Base-by-base conservation (phyloP, 441 rosid genomes). In the Erodium texanum region DNA sequence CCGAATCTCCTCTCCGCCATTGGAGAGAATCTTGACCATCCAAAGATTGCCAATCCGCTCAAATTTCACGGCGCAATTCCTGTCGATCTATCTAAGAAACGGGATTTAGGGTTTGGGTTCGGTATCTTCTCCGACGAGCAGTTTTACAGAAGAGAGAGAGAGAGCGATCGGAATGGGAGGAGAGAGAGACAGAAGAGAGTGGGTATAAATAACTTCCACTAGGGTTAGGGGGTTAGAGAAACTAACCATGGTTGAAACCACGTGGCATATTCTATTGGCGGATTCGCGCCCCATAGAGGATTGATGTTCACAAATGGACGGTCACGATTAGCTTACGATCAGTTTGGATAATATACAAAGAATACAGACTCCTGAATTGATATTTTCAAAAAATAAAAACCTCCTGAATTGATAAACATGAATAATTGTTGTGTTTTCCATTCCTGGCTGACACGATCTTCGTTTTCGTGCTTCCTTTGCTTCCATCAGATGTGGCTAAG, bases 1-100 rank as follows among this genome's bases (percentile, higher is more conserved):
- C 70, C 59, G 65, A 70, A 82, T 67, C 85, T 75, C 64, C 75
- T 29, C 72, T 76, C 70, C 70, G 76, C 78, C 83, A 76, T 80
- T 5, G 88, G 90, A 52, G 77, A 86, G 50, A 41, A 41, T 41
- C 15, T 10, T 0, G 50, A 41, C 50, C 50, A 41, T 41, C 50
- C 50, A 41, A 41, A 10, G 50, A 41, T 9, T 41, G 2, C 50
- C 50, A 1, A 78, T 80, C 77, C n/a, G 0, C 34, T 29, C 34
- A 3, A 29, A 29, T 5, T 29, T 29, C 1, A 29, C 34, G 34
- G 34, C 6, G 34, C 34, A 29, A 29, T 29, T 29, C 6, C 1
- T 29, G 34, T 5, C 34, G 3, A 29, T 29, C 6, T 29, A 29
- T 29, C 6, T 29, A 29, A 86, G 70, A 5, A 65, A 67, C 11